These are phyloP conservation scores for Backusella mclennaniae DNA, from an alignment of 192 early-diverging fungal species.

Conservation along the genomic window DNA sequence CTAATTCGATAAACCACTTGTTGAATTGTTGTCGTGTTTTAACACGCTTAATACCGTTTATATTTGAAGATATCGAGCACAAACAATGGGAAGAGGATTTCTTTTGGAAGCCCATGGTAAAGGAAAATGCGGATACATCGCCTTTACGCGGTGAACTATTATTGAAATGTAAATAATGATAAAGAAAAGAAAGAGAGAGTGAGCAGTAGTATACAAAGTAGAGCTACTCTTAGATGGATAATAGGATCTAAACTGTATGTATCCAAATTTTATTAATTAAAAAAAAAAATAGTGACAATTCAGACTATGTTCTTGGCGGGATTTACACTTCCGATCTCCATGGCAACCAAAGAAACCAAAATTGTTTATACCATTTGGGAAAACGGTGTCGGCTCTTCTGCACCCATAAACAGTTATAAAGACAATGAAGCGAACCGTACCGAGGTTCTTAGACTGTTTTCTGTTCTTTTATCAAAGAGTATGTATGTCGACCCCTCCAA, in stretches of 20 bases:
- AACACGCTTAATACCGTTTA: slow-evolving; percentile 81
- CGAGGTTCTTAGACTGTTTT: slow-evolving; percentile 76
- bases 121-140: background rate
- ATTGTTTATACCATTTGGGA: slow-evolving; percentile 77
- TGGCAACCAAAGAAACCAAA: slow-evolving; percentile 30
- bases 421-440: slow-evolving; percentile 73
- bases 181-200: background rate
- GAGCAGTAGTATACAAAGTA: background rate
- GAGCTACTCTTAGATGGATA: background rate
- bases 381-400: slow-evolving; percentile 71
- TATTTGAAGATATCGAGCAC: slow-evolving; percentile 64
- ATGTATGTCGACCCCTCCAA: slow-evolving; percentile 70
- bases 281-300: slow-evolving; percentile 17
- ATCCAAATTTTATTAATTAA: background rate
- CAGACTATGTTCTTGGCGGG: slow-evolving; percentile 65
- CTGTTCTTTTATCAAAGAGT: slow-evolving; percentile 74
- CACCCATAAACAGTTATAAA: slow-evolving; percentile 62
- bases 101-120: slow-evolving; percentile 57
- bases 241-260: background rate
- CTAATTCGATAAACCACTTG: slow-evolving; percentile 59
- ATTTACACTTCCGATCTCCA: slow-evolving; percentile 64
- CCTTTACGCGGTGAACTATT: slow-evolving; percentile 53
- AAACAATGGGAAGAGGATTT: slow-evolving; percentile 56
- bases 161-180: slow-evolving; percentile 34
- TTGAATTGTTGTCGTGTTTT: slow-evolving; percentile 83